These are phyloP conservation scores for Erigeron philadelphicus DNA, from an alignment of 140 eudicot species.

Conservation along the genomic window DNA sequence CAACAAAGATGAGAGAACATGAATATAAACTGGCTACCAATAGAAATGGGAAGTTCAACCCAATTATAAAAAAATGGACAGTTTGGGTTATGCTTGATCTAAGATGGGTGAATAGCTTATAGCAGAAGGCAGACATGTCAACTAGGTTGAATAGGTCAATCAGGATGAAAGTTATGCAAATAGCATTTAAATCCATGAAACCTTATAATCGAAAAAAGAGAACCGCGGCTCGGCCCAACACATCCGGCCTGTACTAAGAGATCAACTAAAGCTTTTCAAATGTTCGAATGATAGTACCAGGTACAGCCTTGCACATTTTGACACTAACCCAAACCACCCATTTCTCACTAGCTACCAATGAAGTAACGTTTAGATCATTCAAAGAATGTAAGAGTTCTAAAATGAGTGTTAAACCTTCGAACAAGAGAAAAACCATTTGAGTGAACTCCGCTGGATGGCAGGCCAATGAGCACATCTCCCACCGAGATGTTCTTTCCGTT, in stretches of 20 bases:
- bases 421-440: slow-evolving; percentile 88
- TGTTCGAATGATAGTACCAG: not conserved
- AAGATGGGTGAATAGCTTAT: too few relatives aligned
- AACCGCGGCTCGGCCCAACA: too few relatives aligned
- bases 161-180: too few relatives aligned
- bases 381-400: not conserved
- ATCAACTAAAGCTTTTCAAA: too few relatives aligned
- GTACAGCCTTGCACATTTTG: not conserved
- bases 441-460: slow-evolving; percentile 87
- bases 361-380: not conserved
- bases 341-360: not conserved
- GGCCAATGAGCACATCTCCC: slow-evolving; percentile 69
- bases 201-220: too few relatives aligned
- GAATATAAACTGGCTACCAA: not conserved
- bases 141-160: too few relatives aligned
- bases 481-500: slow-evolving; percentile 62
- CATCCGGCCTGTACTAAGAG: too few relatives aligned
- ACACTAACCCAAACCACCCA: not conserved
- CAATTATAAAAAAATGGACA: too few relatives aligned
- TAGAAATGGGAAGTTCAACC: not conserved
- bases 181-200: too few relatives aligned
- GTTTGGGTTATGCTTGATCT: too few relatives aligned
- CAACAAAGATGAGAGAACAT: not conserved
- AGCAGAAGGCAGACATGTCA: too few relatives aligned
- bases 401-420: slow-evolving; percentile 46